Conservation (phyloP, 179 eudicot species). For the Vitellaria paradoxa region DNA sequence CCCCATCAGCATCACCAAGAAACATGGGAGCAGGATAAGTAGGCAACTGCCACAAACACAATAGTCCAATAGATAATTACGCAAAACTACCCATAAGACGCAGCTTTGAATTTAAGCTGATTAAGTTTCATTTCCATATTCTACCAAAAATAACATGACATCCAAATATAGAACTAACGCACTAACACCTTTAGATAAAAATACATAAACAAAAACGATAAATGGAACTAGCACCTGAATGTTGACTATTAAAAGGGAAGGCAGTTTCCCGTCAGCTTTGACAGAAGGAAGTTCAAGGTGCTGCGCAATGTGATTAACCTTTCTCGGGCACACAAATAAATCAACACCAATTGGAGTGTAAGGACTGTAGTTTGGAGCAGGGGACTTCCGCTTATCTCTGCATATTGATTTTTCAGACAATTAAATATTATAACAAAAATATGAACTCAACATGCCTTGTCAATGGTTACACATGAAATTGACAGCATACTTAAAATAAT, state of each 20-base stretch:
- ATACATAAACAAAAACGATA: not conserved
- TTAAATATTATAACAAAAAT: slow-evolving; percentile 3
- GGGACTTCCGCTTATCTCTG: slow-evolving; percentile 71
- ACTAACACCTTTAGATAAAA: not conserved
- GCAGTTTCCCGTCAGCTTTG: slow-evolving; percentile 37
- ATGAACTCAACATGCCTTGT: not conserved
- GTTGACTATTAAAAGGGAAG: slow-evolving; percentile 66
- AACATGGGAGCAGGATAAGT: slow-evolving; percentile 81
- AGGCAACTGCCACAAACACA: slow-evolving; percentile 53
- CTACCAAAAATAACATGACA: not conserved
- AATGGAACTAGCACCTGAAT: slow-evolving; percentile 48
- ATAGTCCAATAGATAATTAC: not conserved
- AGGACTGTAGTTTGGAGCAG: slow-evolving; percentile 55
- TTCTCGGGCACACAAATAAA: slow-evolving; percentile 55
- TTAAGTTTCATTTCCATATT: not conserved
- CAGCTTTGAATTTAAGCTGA: not conserved
- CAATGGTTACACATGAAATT: not conserved
- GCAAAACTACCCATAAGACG: not conserved
- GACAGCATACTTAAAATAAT: slow-evolving; percentile 55
- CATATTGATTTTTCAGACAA: slow-evolving; percentile 12
- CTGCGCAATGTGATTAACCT: slow-evolving; percentile 76
- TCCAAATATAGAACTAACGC: not conserved
- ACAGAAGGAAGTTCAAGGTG: slow-evolving; percentile 73
- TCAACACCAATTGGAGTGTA: slow-evolving; percentile 72
- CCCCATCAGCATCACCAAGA: slow-evolving; percentile 72